phyloP scores from a whole-genome alignment of 306 rosid genomes.

The Lupinus albus region DNA sequence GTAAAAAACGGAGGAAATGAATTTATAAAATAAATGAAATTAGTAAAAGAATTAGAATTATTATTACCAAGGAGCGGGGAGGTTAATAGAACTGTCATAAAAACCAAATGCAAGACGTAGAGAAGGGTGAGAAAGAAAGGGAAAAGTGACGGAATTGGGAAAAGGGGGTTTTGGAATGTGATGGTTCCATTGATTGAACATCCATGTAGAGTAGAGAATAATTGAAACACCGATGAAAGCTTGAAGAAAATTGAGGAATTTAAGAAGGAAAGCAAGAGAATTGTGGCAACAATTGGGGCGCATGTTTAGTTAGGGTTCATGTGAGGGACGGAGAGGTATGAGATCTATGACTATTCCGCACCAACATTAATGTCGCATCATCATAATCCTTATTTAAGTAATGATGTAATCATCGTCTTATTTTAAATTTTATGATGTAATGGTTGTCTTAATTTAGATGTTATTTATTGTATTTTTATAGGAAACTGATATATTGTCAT shows the following conservation, averaged over 20 bases:
- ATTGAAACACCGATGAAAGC: conserved; percentile 81
- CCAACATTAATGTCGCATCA: too few species aligned
- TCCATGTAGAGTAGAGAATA: conserved; percentile 78
- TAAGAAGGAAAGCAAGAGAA: conserved; percentile 75
- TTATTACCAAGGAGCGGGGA: conserved; percentile 77
- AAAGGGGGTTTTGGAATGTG: conserved; percentile 13
- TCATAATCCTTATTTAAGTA: too few species aligned
- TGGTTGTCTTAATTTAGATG: too few species aligned
- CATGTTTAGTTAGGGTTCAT: conserved; percentile 44
- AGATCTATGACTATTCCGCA: too few species aligned
- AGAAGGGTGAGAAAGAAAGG: conserved; percentile 23
- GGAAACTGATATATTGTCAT: too few species aligned
- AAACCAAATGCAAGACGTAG: conserved; percentile 34
- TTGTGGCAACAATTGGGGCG: conserved; percentile 71
- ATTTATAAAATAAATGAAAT: background rate
- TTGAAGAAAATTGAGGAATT: conserved; percentile 78
- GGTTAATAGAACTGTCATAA: conserved; percentile 51
- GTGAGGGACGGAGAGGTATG: too few species aligned
- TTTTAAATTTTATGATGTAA: too few species aligned
- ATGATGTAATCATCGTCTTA: too few species aligned
- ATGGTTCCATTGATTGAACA: conserved; percentile 77
- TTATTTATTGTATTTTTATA: too few species aligned
- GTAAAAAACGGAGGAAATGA: background rate
- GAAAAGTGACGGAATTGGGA: conserved; percentile 37
- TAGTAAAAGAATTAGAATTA: background rate